A percentile compares a stretch with the other conserved stretches of the same genome.
These are phyloP conservation scores for Phanerochaete carnosa DNA, from an alignment of 768 basidiomycete genomes.

Conservation along the genomic window DNA sequence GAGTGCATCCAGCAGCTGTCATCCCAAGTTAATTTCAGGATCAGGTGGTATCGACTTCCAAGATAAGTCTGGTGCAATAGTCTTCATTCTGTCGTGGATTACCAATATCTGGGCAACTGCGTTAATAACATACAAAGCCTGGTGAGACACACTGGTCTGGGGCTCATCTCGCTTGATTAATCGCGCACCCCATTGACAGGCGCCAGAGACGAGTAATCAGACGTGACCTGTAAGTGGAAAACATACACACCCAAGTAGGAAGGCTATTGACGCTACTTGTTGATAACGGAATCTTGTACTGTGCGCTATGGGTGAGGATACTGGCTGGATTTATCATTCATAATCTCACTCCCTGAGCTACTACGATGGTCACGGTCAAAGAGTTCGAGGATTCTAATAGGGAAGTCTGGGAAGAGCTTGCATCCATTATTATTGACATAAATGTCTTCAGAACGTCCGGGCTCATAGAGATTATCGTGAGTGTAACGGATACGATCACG, in stretches of 20 bases:
- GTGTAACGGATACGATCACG: not conserved
- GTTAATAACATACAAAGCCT: not conserved
- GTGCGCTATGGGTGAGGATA: not conserved
- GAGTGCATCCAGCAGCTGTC: not conserved
- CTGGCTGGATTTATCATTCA: not conserved
- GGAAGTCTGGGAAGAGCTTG: not conserved
- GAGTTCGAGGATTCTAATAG: not conserved
- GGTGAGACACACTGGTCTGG: not conserved
- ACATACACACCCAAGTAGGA: not conserved
- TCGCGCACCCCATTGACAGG: not conserved
- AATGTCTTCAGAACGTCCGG: not conserved
- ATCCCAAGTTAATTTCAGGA: not conserved
- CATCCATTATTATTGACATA: not conserved
- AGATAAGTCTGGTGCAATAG: not conserved
- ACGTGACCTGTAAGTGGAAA: not conserved
- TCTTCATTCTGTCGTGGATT: not conserved
- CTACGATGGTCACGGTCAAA: not conserved
- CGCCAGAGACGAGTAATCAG: not conserved
- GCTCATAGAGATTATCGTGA: not conserved
- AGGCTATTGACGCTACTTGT: not conserved
- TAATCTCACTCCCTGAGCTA: not conserved
- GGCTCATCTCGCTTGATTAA: not conserved
- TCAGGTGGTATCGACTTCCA: not conserved
- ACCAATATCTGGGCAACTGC: not conserved
- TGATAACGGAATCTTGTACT: not conserved